Evolutionary conservation across 2,329 filamentous ascomycete species (phyloP), one percentile per base, ranked within the genome.

Genomic region (Samsoniella hepiali): DNA sequence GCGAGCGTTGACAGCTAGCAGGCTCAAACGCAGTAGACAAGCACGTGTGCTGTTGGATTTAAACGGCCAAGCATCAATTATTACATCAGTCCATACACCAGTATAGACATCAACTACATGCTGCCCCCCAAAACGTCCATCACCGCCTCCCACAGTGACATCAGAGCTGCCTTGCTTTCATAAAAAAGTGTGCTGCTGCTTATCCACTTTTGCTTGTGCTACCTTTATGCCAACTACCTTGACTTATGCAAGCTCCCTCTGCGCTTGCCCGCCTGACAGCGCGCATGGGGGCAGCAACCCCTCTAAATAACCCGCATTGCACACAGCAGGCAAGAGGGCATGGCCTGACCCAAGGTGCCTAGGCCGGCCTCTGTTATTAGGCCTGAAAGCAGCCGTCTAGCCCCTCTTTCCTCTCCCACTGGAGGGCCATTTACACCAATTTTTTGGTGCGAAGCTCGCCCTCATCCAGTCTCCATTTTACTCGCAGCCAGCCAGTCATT

Each of bases 401-500:
- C 53, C 53, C 57, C 57, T 59, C 57, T 59, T 59, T 58, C 40
- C 42, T 15, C 42, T 15, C 50, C 32, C 50, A 53, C 50, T 6
- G n/a, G 32, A 50, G 13, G 38, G 38, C 42, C 58, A 62, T 62
- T 62, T 62, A 45, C 58, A 62, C 50, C 58, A 62, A 54, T 55
- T 38, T 38, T 55, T 55, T 47, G 58, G 56, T 58, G 47, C 56
- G 42, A 59, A 56, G 13, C 34, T 58, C 40, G 54, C 45, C 36
- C 55, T 59, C 56, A 40, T 58, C 53, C 58, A 40, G 50, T 51
- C 59, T 58, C 58, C 60, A 62, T 62, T 56, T 58, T 63, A 58
- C 49, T 38, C 45, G 56, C 58, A 61, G 58, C 54, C 62, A 51
- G 65, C 62, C 65, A 62, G 65, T 64, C 66, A 65, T 55, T 60